Conservation (phyloP, 306 rosid genomes). For the Quercus cerris region DNA sequence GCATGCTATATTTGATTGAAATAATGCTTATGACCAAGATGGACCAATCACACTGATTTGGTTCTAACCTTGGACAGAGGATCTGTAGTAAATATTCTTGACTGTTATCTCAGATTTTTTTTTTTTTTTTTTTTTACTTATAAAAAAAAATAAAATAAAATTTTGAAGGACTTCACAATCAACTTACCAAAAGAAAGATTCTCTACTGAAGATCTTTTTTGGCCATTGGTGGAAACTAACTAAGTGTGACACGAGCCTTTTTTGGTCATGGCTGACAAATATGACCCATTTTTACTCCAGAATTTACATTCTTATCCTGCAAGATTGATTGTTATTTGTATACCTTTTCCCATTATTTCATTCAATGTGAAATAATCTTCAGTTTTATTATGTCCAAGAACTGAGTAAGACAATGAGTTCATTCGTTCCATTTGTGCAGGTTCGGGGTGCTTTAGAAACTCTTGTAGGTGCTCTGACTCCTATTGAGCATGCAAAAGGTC, state of each 20-base stretch:
- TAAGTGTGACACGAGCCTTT: not conserved
- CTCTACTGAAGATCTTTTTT: not conserved
- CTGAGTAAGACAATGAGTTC: conserved; percentile 8
- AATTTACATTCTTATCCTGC: conserved; percentile 9
- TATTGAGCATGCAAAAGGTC: conserved; percentile 61
- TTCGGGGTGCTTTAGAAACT: conserved; percentile 93
- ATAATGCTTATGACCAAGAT: not conserved
- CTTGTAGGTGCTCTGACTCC: conserved; percentile 87
- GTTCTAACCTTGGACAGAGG: not conserved
- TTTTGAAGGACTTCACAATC: not conserved
- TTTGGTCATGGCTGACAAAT: conserved; percentile 1
- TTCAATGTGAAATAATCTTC: not conserved
- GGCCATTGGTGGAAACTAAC: not conserved
- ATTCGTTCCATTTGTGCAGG: conserved; percentile 37
- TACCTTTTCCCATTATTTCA: not conserved
- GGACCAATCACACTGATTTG: not conserved
- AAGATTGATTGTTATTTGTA: not conserved
- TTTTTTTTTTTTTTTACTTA: too few relatives aligned
- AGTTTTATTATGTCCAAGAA: conserved; percentile 2
- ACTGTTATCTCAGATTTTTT: not conserved
- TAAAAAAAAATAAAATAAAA: too few relatives aligned
- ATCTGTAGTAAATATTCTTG: not conserved
- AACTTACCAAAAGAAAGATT: not conserved
- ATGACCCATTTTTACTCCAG: conserved; percentile 2
- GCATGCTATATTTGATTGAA: not conserved